These are phyloP conservation scores for Apiospora malaysiana DNA, from an alignment of 2,329 filamentous ascomycete species.

Conservation along the genomic window DNA sequence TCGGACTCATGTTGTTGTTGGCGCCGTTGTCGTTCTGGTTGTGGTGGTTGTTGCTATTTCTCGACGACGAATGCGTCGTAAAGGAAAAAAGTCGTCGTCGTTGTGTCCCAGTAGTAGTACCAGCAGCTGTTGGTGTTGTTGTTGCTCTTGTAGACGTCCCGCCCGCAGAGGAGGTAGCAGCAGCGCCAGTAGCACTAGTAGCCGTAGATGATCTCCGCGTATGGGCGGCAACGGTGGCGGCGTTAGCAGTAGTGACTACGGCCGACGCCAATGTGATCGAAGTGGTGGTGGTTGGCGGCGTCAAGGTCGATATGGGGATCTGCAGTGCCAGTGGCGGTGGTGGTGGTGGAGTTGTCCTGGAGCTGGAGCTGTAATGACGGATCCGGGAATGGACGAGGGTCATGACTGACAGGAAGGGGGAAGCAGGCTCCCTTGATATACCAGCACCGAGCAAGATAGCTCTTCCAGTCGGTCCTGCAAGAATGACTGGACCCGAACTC, in stretches of 20 bases:
- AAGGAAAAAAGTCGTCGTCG: conserved; percentile 26
- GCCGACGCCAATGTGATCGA: background rate
- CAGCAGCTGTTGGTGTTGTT: background rate
- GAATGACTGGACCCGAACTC: background rate
- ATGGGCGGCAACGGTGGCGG: background rate
- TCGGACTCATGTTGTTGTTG: conserved; percentile 23
- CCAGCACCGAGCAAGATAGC: background rate
- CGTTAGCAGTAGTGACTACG: background rate
- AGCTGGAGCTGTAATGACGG: background rate
- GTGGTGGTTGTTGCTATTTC: too few species aligned
- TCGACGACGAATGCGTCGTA: conserved; percentile 21
- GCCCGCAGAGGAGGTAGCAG: background rate
- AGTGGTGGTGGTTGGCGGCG: background rate
- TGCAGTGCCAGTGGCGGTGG: background rate
- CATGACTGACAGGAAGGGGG: background rate
- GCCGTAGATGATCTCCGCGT: background rate
- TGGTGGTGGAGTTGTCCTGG: too few species aligned
- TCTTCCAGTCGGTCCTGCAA: background rate
- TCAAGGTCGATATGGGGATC: background rate
- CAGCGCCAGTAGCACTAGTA: background rate
- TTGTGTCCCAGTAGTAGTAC: background rate
- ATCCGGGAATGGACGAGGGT: conserved; percentile 6
- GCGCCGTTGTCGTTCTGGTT: too few species aligned
- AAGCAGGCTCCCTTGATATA: background rate
- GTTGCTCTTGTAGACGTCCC: background rate